phyloP scores from a whole-genome alignment of 1,139 yeast species.

The Sugiyamaella neomexicana region DNA sequence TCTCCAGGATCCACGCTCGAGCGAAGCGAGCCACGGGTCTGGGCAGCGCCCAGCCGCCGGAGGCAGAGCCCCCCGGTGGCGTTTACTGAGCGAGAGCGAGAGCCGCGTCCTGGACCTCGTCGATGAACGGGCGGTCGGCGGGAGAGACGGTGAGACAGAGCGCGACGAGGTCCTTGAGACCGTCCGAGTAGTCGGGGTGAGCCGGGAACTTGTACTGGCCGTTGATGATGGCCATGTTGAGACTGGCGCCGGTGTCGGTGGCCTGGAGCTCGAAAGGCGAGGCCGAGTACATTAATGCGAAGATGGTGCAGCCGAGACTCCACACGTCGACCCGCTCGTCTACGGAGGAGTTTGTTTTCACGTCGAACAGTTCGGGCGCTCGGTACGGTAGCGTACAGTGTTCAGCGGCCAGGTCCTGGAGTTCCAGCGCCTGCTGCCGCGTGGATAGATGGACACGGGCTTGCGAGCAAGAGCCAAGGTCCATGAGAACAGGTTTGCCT shows the following conservation, averaged over 20 bases:
- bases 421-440: conserved; percentile 69
- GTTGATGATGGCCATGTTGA: conserved; percentile 71
- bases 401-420: conserved; percentile 81
- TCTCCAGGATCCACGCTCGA: too few species aligned
- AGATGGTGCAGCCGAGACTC: conserved; percentile 85
- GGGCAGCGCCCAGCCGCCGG: conserved; percentile 15
- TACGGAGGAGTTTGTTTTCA: conserved; percentile 60
- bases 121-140: conserved; percentile 59
- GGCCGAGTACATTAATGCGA: conserved; percentile 70
- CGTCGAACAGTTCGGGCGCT: conserved; percentile 87
- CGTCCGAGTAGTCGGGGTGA: conserved; percentile 54
- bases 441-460: conserved; percentile 58
- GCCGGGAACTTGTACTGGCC: conserved; percentile 70
- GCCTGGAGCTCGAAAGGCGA: conserved; percentile 90
- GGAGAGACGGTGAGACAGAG: conserved; percentile 65
- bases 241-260: conserved; percentile 76
- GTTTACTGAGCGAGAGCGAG: neutral
- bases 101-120: conserved; percentile 47
- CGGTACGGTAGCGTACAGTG: conserved; percentile 85
- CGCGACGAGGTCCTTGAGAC: conserved; percentile 55
- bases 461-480: conserved; percentile 74
- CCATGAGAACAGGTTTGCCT: conserved; percentile 69
- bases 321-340: conserved; percentile 83
- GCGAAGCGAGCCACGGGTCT: conserved; percentile 9
- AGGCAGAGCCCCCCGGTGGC: neutral